Base-by-base conservation (phyloP, 805 yeast genomes). In the Hanseniaspora opuntiae region DNA sequence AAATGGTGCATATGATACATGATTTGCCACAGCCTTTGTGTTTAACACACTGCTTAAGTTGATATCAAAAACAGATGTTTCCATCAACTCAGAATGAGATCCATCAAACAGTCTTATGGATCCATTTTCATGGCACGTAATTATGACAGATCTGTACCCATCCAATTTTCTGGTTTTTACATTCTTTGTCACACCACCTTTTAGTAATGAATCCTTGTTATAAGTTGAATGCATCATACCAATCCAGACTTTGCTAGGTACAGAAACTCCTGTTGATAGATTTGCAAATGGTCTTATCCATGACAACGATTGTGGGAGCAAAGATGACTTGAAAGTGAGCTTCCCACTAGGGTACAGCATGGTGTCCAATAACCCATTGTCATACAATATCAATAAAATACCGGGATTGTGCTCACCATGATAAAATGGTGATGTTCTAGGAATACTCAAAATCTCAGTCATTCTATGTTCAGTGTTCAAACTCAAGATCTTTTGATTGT, bases 111-210 rank as follows among this genome's bases (percentile, higher is more conserved):
- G 71, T 52, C 96, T 74, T 0, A 93, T 78, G 36, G 82, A 76
- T 0, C 97, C 97, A 63, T 83, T 83, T 36, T 81, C 77, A 62
- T 93, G 96, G 0, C 97, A 97, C 0, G 95, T 81, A 1, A 87
- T 80, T 41, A 89, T 70, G 12, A 76, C 77, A 3, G 82, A 77
- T 40, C 84, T 72, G 22, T 70, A 66, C 36, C 76, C 80, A 32
- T 69, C 70, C 22, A 75, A 72, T 20, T 47, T 48, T 53, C 55
- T 53, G 14, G 48, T 37, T 33, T 73, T 68, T 4, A 42, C 38
- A 36, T 42, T 35, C 0, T 73, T 74, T 0, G 95, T 84, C 2
- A 81, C 76, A 5, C 99, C 98, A 47, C 98, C 98, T 53, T 73
- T 74, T 36, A 89, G 69, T 5, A 87, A 66, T 9, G 76, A 67